Conservation (phyloP, 2,329 filamentous ascomycete genomes). For the Teratosphaeria destructans region DNA sequence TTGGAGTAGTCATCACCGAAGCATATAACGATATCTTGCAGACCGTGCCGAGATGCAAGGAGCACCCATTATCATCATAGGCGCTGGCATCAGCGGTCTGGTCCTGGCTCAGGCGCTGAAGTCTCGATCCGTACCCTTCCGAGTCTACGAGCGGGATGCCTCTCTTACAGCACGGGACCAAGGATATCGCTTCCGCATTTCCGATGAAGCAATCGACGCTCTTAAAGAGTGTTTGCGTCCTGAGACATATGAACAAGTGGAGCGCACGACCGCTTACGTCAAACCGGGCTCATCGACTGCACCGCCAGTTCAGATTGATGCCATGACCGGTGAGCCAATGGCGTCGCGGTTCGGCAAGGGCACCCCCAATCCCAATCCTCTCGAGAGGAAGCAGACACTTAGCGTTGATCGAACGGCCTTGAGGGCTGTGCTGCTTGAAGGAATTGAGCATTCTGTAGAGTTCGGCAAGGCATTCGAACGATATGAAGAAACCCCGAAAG, state of each 20-base stretch:
- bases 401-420: neutral
- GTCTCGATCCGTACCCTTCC: constrained; percentile 11
- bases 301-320: neutral
- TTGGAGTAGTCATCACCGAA: neutral
- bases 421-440: neutral
- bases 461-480: neutral
- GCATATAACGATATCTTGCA: neutral
- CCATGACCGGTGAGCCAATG: neutral
- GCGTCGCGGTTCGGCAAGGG: neutral
- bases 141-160: constrained; percentile 11
- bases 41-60: neutral
- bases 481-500: neutral
- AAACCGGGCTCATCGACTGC: neutral
- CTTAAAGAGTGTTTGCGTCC: constrained; percentile 4
- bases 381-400: neutral
- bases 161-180: constrained; percentile 9
- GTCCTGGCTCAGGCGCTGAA: constrained; percentile 18
- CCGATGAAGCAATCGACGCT: constrained; percentile 6
- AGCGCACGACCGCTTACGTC: neutral
- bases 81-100: constrained; percentile 19
- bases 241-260: neutral
- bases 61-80: constrained; percentile 15
- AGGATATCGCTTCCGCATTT: constrained; percentile 13
- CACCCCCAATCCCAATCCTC: neutral
- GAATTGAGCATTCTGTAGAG: neutral